Evolutionary conservation across 192 early-diverging fungal genomes (phyloP), one percentile per base, ranked within the genome.

Genomic region (Spizellomyces punctatus): DNA sequence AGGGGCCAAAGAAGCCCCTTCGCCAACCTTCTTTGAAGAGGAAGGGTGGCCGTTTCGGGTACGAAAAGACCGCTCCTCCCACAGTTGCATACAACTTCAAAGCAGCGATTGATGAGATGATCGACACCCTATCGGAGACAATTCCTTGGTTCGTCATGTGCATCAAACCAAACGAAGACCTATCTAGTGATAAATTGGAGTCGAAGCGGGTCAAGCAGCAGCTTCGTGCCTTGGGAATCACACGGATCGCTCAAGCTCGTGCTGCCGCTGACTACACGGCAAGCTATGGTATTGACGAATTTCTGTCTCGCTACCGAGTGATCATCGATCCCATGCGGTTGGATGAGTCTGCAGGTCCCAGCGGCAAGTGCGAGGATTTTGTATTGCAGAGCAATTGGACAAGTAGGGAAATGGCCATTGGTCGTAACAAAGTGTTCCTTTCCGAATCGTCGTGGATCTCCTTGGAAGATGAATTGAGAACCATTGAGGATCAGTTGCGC

Each of bases 91-190:
- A 80, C 60, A 71, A 83, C 63, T 77, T 79, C 89, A 63, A 89
- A 88, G 58, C 80, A 88, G 8, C 91, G 4, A 75, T 95, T 0
- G 85, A 92, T 45, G 93, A 96, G 66, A 79, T 98, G 66, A 78
- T 91, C 43, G 84, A 90, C 6, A 91, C 96, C 0, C 85, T 95
- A 57, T 74, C 82, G 19, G 86, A 90, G 58, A 94, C 94, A 44
- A 84, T 85, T 47, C 77, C 89, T 6, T 98, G 95, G 92, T 83
- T 91, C 45, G 83, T 97, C 8, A 81, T 92, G 64, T 96, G 96
- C 81, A 79, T 96, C 17, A 77, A 88, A 41, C 88, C 93, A 6
- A 89, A 92, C 64, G 86, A 88, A 69, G 79, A 78, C 69, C 58
- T 75, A 41, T 63, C 76, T 8, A 77, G 75, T 6, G 81, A 83